Conservation (phyloP, 352 stramenopile genomes). For the Globisporangium irregulare region DNA sequence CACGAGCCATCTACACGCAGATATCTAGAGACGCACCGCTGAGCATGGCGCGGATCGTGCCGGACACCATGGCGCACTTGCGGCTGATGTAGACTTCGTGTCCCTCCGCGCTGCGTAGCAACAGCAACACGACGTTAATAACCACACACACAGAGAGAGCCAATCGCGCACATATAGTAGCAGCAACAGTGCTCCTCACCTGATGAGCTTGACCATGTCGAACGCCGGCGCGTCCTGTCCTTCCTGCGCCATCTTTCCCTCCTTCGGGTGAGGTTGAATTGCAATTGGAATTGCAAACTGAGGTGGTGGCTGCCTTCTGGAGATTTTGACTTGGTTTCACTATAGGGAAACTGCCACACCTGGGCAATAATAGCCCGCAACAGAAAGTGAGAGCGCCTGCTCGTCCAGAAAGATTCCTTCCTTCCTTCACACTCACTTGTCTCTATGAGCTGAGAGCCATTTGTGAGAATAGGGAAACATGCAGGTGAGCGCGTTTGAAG, state of each 20-base stretch:
- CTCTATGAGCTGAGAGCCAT: background rate
- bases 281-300: background rate
- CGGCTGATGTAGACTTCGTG: slow-evolving; percentile 95
- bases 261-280: slow-evolving; percentile 1
- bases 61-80: slow-evolving; percentile 92
- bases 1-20: background rate
- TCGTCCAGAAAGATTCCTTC: slow-evolving; percentile 1
- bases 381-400: background rate
- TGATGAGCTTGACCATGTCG: slow-evolving; percentile 85
- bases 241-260: slow-evolving; percentile 50
- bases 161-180: slow-evolving; percentile 8
- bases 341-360: slow-evolving; percentile 5
- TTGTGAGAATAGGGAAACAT: slow-evolving; percentile 11
- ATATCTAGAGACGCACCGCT: slow-evolving; percentile 67
- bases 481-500: slow-evolving; percentile 37
- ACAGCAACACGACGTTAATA: background rate
- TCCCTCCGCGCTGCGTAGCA: slow-evolving; percentile 82
- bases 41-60: slow-evolving; percentile 97
- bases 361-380: background rate
- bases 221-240: slow-evolving; percentile 30
- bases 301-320: background rate
- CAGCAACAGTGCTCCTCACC: slow-evolving; percentile 15
- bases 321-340: slow-evolving; percentile 10
- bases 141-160: slow-evolving; percentile 5
- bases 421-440: background rate